A percentile compares a stretch with the other conserved stretches of the same genome.
Evolutionary conservation across 148 eudicot genomes (phyloP).

Genomic region (Silene uniflora): DNA sequence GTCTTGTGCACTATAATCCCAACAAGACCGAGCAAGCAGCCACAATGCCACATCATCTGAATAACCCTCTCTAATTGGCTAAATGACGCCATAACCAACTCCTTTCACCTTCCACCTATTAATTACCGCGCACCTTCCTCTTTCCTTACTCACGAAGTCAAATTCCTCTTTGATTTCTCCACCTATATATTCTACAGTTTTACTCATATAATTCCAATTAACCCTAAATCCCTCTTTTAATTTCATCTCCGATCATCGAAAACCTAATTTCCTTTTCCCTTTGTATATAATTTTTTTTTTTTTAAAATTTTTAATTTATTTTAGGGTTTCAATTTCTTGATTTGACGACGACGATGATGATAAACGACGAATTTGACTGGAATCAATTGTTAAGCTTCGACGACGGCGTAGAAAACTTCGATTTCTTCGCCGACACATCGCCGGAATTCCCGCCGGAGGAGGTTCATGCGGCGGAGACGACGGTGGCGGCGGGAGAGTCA

Average conservation of each 20-base stretch:
- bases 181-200: neutral
- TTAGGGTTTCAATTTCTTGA: neutral
- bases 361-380: conserved; percentile 30
- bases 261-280: neutral
- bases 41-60: conserved; percentile 21
- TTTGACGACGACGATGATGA: neutral
- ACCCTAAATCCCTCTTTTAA: neutral
- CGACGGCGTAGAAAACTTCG: conserved; percentile 1
- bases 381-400: conserved; percentile 17
- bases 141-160: conserved; percentile 11
- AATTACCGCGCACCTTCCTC: conserved; percentile 3
- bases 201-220: neutral
- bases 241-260: neutral
- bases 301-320: neutral
- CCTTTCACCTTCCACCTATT: neutral
- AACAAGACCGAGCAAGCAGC: no score
- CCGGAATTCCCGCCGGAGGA: neutral
- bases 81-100: conserved; percentile 19
- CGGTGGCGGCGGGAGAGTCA: conserved; percentile 10
- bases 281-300: conserved; percentile 8
- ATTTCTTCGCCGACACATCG: conserved; percentile 12
- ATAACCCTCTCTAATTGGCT: conserved; percentile 25
- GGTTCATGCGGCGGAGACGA: neutral
- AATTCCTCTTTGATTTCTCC: neutral
- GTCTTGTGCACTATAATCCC: no score